Base-by-base conservation (phyloP, 805 yeast genomes). In the Allodekkera sacchari region DNA sequence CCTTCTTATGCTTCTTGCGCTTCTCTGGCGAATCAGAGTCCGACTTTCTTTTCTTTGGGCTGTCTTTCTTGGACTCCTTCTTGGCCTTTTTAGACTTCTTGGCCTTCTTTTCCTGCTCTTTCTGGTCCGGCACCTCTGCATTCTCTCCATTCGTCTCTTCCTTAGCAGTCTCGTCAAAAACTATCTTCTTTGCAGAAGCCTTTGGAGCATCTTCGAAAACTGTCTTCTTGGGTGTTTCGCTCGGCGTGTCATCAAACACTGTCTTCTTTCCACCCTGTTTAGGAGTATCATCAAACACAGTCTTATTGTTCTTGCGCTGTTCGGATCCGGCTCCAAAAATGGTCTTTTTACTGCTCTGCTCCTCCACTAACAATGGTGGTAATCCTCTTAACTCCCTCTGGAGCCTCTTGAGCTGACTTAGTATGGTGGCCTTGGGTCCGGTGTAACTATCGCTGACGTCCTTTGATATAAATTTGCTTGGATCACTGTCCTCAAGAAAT, bases 351-450 rank as follows among this genome's bases (percentile, higher is more conserved):
- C 25, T 8, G 15, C 22, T 15, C 20, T 37, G 30, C 7, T 42
- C 44, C 15, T 51, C 60, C 12, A 48, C 35, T 26, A 57, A 37
- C 10, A 59, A 39, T 4, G 64, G 64, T 6, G 61, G 61, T 21
- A 59, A 33, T 3, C 64, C 64, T 33, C 61, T 44, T 12, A 59
- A 39, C 25, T 55, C 61, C 44, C 64, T 48, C 35, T 57, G 61
- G 20, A 57, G 42, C 38, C 64, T 52, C 32, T 56, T 57, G 32
- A 59, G 34, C 34, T 57, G 63, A 23, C 56, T 47, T 13, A 55
- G 34, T 6, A 42, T 47, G 5, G 57, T 45, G 12, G 52, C 38
- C 18, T 45, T 48, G 1, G 53, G 48, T 6, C 57, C 57, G 5
- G 38, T 28, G 33, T 50, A 50, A 11, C 21, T 12, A 18, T 12